A percentile compares a stretch with the other conserved stretches of the same genome.
Conservation (phyloP, 2,329 filamentous ascomycete species). For the Cladosporium sp. region DNA sequence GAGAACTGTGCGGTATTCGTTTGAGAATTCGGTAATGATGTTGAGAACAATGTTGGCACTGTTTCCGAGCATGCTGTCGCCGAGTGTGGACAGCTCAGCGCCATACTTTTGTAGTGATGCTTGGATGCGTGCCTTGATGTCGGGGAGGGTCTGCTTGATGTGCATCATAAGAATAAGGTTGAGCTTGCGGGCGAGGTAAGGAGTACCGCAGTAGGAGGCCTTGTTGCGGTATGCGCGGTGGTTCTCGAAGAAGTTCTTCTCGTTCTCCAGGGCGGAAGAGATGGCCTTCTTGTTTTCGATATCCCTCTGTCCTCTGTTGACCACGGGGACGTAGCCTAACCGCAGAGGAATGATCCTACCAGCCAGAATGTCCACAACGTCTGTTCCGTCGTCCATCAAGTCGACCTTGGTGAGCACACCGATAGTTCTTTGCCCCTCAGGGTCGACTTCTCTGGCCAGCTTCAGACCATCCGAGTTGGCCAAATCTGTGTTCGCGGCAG, state of each 20-base stretch:
- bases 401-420: slow-evolving; percentile 98
- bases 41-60: slow-evolving; percentile 95
- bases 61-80: slow-evolving; percentile 94
- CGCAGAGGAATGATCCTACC: slow-evolving; percentile 94
- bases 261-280: slow-evolving; percentile 82
- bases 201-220: slow-evolving; percentile 96
- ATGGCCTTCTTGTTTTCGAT: slow-evolving; percentile 99
- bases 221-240: slow-evolving; percentile 99
- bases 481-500: slow-evolving; percentile 94
- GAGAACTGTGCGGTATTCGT: slow-evolving; percentile 93
- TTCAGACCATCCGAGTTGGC: slow-evolving; percentile 98
- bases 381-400: slow-evolving; percentile 97
- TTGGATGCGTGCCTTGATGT: slow-evolving; percentile 97
- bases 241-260: slow-evolving; percentile 97
- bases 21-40: slow-evolving; percentile 98
- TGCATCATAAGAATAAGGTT: slow-evolving; percentile 99
- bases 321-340: slow-evolving; percentile 93
- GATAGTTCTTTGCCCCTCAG: slow-evolving; percentile 95
- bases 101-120: slow-evolving; percentile 91
- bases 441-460: slow-evolving; percentile 92
- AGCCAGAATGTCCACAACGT: slow-evolving; percentile 97
- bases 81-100: slow-evolving; percentile 75
- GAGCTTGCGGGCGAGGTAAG: slow-evolving; percentile 92
- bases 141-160: slow-evolving; percentile 98
- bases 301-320: slow-evolving; percentile 95